phyloP scores from a whole-genome alignment of 129 eudicot species.

The Lonicera japonica region DNA sequence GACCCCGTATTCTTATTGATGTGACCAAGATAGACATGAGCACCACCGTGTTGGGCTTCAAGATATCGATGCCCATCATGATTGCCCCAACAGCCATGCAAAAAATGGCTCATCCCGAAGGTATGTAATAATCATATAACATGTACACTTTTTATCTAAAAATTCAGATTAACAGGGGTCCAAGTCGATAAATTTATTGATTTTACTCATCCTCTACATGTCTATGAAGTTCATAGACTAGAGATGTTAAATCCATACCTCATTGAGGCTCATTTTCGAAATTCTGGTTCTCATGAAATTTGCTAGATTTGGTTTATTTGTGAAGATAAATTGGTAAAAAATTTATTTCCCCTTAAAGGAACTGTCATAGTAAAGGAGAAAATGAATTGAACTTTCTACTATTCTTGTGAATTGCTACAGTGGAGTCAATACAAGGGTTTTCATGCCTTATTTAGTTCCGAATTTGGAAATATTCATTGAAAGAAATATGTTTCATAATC shows the following conservation, averaged over 20 bases:
- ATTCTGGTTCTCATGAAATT: too few species aligned
- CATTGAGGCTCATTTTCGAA: too few species aligned
- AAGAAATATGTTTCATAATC: neutral
- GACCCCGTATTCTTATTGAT: conserved; percentile 90
- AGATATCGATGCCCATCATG: conserved; percentile 90
- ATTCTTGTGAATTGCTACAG: neutral
- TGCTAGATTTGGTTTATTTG: too few species aligned
- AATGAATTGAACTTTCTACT: neutral
- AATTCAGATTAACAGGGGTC: too few species aligned
- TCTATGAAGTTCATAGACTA: too few species aligned
- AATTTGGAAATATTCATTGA: neutral
- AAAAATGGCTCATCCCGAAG: conserved; percentile 99
- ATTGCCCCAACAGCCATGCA: conserved; percentile 92
- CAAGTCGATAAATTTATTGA: too few species aligned
- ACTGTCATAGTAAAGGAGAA: too few species aligned
- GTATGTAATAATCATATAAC: conserved; percentile 23
- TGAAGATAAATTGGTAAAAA: too few species aligned
- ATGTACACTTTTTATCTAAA: neutral
- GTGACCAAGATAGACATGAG: conserved; percentile 87
- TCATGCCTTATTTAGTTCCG: neutral
- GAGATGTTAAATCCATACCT: too few species aligned
- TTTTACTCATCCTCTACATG: too few species aligned
- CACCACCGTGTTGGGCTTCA: conserved; percentile 83
- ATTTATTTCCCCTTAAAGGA: too few species aligned
- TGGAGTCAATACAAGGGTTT: neutral